Evolutionary conservation across 768 basidiomycete species (phyloP).

Genomic region (Gautieria morchelliformis): DNA sequence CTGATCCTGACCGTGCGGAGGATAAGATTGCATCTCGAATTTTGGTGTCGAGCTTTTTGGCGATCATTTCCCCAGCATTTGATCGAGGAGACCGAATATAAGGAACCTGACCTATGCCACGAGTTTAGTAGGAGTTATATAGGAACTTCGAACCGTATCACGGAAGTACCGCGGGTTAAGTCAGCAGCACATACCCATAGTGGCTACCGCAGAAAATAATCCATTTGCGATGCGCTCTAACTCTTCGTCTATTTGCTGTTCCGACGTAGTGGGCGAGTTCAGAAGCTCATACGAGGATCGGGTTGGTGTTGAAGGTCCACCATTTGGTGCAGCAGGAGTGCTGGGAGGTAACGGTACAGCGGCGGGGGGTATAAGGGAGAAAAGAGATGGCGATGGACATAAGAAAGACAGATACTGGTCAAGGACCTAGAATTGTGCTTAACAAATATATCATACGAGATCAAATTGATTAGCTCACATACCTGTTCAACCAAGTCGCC

Average conservation of each 20-base stretch:
- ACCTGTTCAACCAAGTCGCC: slow-evolving; percentile 77
- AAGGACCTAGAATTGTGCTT: slow-evolving; percentile 50
- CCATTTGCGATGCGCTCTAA: slow-evolving; percentile 87
- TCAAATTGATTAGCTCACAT: slow-evolving; percentile 8
- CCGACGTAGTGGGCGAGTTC: slow-evolving; percentile 84
- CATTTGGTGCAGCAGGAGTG: slow-evolving; percentile 23
- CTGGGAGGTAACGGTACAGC: slow-evolving; percentile 24
- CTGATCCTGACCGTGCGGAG: slow-evolving; percentile 47
- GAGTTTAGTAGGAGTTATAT: slow-evolving; percentile 1
- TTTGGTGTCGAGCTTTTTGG: slow-evolving; percentile 87
- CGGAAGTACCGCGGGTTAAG: neutral
- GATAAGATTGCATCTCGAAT: slow-evolving; percentile 78
- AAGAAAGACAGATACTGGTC: slow-evolving; percentile 98
- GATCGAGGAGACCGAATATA: slow-evolving; percentile 91
- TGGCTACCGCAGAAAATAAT: slow-evolving; percentile 84
- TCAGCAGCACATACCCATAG: slow-evolving; percentile 48
- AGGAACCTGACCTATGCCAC: slow-evolving; percentile 70
- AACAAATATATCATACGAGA: slow-evolving; percentile 9
- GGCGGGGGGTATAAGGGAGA: slow-evolving; percentile 61
- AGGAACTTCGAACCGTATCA: neutral
- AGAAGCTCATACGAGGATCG: slow-evolving; percentile 73
- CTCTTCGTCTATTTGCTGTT: slow-evolving; percentile 86
- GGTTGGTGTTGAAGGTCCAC: slow-evolving; percentile 20
- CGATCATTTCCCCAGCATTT: slow-evolving; percentile 99
- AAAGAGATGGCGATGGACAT: slow-evolving; percentile 83